These are phyloP conservation scores for Oldenlandia corymbosa DNA, from an alignment of 257 asterid genomes.

Conservation along the genomic window DNA sequence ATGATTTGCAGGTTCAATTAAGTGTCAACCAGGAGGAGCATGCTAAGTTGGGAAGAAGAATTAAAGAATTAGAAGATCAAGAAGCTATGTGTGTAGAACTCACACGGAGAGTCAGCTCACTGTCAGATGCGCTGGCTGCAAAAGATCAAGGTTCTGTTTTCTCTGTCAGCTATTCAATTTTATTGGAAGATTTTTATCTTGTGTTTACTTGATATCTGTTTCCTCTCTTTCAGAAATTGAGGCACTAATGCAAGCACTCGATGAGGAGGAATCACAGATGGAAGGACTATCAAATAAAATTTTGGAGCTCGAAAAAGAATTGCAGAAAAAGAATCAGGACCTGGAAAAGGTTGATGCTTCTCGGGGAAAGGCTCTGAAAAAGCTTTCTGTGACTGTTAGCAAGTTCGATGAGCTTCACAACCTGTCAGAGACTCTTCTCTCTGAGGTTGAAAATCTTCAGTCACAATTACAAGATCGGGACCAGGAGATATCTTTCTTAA, in stretches of 20 bases:
- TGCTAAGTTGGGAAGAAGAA: conserved; percentile 40
- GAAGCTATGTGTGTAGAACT: conserved; percentile 41
- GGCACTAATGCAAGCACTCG: conserved; percentile 88
- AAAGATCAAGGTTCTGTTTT: conserved; percentile 74
- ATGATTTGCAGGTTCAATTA: conserved; percentile 49
- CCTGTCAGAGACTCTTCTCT: conserved; percentile 73
- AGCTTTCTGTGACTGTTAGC: conserved; percentile 86
- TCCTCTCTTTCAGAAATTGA: conserved; percentile 62
- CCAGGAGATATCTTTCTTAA: conserved; percentile 85
- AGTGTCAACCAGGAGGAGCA: conserved; percentile 52
- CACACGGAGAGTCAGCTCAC: conserved; percentile 53
- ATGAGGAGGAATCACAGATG: conserved; percentile 87
- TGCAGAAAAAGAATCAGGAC: conserved; percentile 64
- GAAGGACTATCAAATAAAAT: conserved; percentile 63
- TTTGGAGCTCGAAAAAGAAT: conserved; percentile 53
- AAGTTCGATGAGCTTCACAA: conserved; percentile 90
- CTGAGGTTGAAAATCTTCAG: conserved; percentile 97
- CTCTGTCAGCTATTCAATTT: conserved; percentile 5
- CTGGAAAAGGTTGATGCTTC: conserved; percentile 82
- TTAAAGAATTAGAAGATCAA: conserved; percentile 52
- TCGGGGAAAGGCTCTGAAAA: conserved; percentile 80
- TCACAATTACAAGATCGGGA: conserved; percentile 85
- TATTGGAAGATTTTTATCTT: neutral
- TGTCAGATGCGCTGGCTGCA: conserved; percentile 60
- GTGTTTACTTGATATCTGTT: neutral